Evolutionary conservation across 2,329 filamentous ascomycete species (phyloP).

Genomic region (Penicillium sp.): DNA sequence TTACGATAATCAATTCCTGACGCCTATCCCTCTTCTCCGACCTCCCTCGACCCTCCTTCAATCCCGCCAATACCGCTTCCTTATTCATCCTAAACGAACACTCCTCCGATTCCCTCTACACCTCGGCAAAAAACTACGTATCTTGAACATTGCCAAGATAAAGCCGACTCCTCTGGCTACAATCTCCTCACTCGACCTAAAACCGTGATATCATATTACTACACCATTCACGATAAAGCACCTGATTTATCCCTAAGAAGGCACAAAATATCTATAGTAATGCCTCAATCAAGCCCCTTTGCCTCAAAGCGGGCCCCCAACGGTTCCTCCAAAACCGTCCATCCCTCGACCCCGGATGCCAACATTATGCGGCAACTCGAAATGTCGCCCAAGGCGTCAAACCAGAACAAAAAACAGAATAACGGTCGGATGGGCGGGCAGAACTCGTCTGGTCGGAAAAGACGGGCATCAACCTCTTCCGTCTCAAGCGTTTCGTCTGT

Average conservation of each 20-base stretch:
- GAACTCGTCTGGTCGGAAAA: conserved; percentile 38
- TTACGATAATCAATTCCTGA: conserved; percentile 13
- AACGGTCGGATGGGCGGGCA: conserved; percentile 33
- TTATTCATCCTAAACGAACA: not conserved
- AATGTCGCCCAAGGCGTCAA: conserved; percentile 30
- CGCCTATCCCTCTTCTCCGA: conserved; percentile 21
- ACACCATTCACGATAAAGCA: not conserved
- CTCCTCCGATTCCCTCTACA: conserved; percentile 12
- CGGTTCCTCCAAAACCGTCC: conserved; percentile 34
- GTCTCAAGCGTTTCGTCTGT: conserved; percentile 48
- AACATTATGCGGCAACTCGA: conserved; percentile 32
- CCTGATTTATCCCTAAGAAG: not conserved
- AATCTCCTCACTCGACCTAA: conserved; percentile 4
- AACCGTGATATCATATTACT: not conserved
- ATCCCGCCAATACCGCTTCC: conserved; percentile 23
- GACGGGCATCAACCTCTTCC: conserved; percentile 44
- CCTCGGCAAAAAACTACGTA: not conserved
- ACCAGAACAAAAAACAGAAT: conserved; percentile 35
- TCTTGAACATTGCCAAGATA: not conserved
- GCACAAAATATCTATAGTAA: conserved; percentile 8
- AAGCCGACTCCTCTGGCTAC: not conserved
- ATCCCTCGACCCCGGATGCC: conserved; percentile 33
- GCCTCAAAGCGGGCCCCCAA: conserved; percentile 39
- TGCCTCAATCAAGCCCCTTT: conserved; percentile 36
- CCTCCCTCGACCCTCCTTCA: conserved; percentile 25